phyloP scores from a whole-genome alignment of 805 yeast genomes.

The Crinitomyces ghanaensis region DNA sequence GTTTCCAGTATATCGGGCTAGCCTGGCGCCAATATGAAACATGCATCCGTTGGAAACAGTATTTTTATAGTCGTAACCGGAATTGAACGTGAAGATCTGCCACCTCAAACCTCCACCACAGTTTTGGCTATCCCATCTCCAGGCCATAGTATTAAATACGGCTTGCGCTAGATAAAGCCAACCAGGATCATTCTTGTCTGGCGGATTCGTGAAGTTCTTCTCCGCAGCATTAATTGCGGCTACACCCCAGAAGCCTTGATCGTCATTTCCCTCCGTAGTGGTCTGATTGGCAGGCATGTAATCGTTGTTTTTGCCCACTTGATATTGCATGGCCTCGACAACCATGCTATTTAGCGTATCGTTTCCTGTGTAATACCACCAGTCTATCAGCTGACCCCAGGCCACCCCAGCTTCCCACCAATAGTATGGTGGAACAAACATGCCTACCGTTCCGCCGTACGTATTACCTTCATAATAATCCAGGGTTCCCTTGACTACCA shows the following conservation, averaged over 20 bases:
- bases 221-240: slow-evolving; percentile 80
- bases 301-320: slow-evolving; percentile 51
- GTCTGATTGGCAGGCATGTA: slow-evolving; percentile 75
- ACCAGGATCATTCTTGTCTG: slow-evolving; percentile 43
- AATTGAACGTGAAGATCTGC: slow-evolving; percentile 85
- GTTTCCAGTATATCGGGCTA: slow-evolving; percentile 68
- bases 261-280: slow-evolving; percentile 83
- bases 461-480: slow-evolving; percentile 67
- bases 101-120: slow-evolving; percentile 80
- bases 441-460: slow-evolving; percentile 59
- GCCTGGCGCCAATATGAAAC: slow-evolving; percentile 70
- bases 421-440: slow-evolving; percentile 65
- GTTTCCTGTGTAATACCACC: slow-evolving; percentile 59
- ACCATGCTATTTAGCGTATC: slow-evolving; percentile 47
- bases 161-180: slow-evolving; percentile 80
- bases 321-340: slow-evolving; percentile 51
- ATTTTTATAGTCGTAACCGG: slow-evolving; percentile 80
- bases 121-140: slow-evolving; percentile 57
- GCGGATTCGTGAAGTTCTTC: slow-evolving; percentile 60
- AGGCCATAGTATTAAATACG: slow-evolving; percentile 71
- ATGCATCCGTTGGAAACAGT: slow-evolving; percentile 78
- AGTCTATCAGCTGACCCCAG: slow-evolving; percentile 57
- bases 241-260: slow-evolving; percentile 88
- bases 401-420: slow-evolving; percentile 94
- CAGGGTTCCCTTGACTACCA: slow-evolving; percentile 59